phyloP scores from a whole-genome alignment of 1,139 yeast species.

The Taphrina deformans region DNA sequence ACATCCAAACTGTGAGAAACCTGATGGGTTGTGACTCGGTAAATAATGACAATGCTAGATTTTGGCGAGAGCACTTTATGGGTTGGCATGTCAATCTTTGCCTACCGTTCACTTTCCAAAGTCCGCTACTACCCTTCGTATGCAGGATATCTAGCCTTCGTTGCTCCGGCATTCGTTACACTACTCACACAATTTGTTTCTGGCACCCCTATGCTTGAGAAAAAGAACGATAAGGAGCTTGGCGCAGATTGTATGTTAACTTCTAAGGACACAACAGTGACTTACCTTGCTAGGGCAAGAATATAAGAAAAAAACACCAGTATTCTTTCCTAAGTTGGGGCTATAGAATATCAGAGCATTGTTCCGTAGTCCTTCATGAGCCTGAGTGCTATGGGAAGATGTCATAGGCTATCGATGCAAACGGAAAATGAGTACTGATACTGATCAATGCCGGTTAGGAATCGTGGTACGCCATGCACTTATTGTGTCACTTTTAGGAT shows the following conservation, averaged over 20 bases:
- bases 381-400: too few species aligned
- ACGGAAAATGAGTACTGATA: too few species aligned
- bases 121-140: constrained; percentile 20
- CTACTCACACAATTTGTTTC: constrained; percentile 27
- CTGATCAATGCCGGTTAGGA: too few species aligned
- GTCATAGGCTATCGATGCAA: too few species aligned
- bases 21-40: too few species aligned
- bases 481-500: too few species aligned
- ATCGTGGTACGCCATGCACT: too few species aligned
- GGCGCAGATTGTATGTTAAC: constrained; percentile 7
- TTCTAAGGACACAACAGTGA: background rate
- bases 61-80: constrained; percentile 32
- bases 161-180: constrained; percentile 22
- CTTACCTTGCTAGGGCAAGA: background rate
- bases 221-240: constrained; percentile 23
- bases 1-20: constrained; percentile 29
- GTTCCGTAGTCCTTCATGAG: too few species aligned
- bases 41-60: constrained; percentile 2
- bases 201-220: constrained; percentile 31
- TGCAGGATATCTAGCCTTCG: constrained; percentile 24
- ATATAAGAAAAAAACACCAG: constrained; percentile 13
- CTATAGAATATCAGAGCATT: too few species aligned
- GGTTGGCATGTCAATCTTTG: constrained; percentile 26
- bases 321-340: constrained; percentile 8
- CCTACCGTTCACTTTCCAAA: constrained; percentile 2